Evolutionary conservation across 1,284 basidiomycete species (phyloP).

Genomic region (Kwoniella shivajii): DNA sequence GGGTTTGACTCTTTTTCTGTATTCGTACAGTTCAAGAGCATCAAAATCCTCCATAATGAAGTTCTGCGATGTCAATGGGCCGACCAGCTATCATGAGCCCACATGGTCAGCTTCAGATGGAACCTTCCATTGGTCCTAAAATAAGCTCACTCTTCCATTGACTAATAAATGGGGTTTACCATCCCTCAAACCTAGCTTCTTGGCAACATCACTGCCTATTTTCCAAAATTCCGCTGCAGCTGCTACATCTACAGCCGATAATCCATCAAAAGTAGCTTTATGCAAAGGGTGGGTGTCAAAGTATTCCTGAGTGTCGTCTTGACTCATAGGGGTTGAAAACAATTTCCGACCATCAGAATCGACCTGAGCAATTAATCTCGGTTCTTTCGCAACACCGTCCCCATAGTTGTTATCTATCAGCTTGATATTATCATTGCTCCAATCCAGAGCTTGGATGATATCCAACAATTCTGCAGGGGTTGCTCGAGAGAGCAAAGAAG

Average conservation of each 20-base stretch:
- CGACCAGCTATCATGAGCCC: constrained; percentile 60
- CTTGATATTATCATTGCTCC: constrained; percentile 24
- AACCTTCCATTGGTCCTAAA: not conserved
- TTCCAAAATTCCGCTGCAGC: constrained; percentile 49
- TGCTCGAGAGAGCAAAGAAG: constrained; percentile 26
- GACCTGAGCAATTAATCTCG: not conserved
- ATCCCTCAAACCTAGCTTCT: constrained; percentile 59
- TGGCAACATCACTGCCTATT: constrained; percentile 25
- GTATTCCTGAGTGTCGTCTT: constrained; percentile 5
- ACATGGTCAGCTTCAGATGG: not conserved
- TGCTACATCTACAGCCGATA: constrained; percentile 22
- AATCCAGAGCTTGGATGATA: constrained; percentile 40
- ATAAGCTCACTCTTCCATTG: constrained; percentile 72
- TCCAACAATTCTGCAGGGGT: constrained; percentile 38
- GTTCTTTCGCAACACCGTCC: not conserved
- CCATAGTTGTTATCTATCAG: constrained; percentile 18
- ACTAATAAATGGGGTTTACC: constrained; percentile 67
- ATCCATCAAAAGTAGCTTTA: constrained; percentile 4
- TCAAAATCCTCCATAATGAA: constrained; percentile 70
- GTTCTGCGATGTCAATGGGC: constrained; percentile 62
- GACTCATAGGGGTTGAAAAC: not conserved
- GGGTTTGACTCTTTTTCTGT: constrained; percentile 67
- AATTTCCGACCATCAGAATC: not conserved
- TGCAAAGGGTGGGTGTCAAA: constrained; percentile 12
- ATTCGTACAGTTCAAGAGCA: constrained; percentile 70